Percentiles rank a stretch among this genome's conserved stretches.
These are phyloP conservation scores for Withania somnifera DNA, from an alignment of 305 asterid species.

Conservation along the genomic window DNA sequence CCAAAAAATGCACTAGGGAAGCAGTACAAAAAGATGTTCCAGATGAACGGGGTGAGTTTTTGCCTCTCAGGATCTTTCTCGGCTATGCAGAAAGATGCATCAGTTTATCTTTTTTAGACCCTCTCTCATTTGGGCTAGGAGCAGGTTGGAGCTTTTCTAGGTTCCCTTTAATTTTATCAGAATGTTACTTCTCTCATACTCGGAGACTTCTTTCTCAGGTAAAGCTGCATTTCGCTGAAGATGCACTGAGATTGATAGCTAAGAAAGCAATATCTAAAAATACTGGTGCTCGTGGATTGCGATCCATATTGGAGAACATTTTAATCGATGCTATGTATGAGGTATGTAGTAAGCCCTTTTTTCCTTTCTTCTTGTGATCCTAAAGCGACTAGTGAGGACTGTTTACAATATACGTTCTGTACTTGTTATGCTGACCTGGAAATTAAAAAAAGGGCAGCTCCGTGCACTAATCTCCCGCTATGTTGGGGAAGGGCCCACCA, in stretches of 20 bases:
- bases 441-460: too few species aligned
- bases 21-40: conserved; percentile 91
- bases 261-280: conserved; percentile 73
- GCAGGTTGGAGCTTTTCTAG: neutral
- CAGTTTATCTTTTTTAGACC: neutral
- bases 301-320: conserved; percentile 74
- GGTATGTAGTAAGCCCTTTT: conserved; percentile 32
- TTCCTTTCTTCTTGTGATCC: neutral
- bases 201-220: conserved; percentile 42
- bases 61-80: neutral
- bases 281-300: conserved; percentile 90
- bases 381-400: neutral
- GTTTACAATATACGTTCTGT: neutral
- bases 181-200: neutral
- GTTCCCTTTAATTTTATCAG: neutral
- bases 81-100: neutral
- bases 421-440: neutral
- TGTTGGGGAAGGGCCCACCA: too few species aligned
- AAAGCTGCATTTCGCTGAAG: conserved; percentile 74
- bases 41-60: conserved; percentile 72
- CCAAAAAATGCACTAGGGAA: conserved; percentile 90
- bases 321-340: conserved; percentile 97
- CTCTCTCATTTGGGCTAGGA: neutral
- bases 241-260: conserved; percentile 76
- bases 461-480: too few species aligned